Conservation (phyloP, 306 rosid genomes). For the Lagenaria siceraria region DNA sequence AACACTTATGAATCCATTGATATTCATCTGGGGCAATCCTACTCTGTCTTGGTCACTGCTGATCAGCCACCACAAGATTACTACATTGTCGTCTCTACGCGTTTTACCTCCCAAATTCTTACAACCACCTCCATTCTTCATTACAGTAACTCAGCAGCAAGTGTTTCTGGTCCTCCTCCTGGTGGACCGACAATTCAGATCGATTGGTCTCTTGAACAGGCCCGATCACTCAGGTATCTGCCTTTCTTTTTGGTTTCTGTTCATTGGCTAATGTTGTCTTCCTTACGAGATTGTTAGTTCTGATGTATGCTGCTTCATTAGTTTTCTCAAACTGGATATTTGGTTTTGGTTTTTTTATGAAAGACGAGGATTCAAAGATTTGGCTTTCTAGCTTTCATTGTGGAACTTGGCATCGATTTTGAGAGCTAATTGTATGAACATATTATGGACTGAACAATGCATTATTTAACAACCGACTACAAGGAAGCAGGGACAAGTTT, state of each 20-base stretch:
- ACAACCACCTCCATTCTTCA: conserved; percentile 49
- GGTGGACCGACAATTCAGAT: conserved; percentile 57
- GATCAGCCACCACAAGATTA: conserved; percentile 67
- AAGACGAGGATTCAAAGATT: background rate
- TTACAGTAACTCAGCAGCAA: conserved; percentile 48
- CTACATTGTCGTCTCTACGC: conserved; percentile 51
- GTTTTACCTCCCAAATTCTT: conserved; percentile 56
- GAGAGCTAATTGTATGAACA: background rate
- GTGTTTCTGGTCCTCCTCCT: conserved; percentile 51
- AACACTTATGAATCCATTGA: conserved; percentile 68
- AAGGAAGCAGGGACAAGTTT: background rate
- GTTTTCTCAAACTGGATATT: background rate
- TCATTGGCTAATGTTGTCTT: background rate
- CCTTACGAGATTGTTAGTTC: background rate
- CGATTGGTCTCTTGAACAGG: conserved; percentile 80
- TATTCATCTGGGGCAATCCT: conserved; percentile 71
- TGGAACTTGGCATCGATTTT: background rate
- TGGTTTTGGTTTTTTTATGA: background rate
- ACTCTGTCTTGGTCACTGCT: conserved; percentile 67
- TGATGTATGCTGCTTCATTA: background rate
- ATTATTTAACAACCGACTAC: background rate
- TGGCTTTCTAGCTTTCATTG: background rate
- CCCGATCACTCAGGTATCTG: conserved; percentile 56
- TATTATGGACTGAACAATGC: background rate
- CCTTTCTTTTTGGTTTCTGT: background rate